Base-by-base conservation (phyloP, 352 stramenopile genomes). In the Pythium vanterpoolii region DNA sequence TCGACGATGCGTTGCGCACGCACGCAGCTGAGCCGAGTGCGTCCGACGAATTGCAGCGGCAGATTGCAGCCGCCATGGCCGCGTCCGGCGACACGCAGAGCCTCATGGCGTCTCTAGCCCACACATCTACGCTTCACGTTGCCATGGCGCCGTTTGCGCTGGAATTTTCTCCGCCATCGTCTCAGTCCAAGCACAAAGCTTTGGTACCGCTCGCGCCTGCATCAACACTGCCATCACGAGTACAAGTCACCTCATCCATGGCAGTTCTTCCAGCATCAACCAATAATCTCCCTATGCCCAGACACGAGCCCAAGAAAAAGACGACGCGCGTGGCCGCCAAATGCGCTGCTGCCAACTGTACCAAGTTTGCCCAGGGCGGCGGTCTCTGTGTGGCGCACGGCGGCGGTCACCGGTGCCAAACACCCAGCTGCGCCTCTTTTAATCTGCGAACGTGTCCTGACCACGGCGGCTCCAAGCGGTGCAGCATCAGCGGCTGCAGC, bases 361-460 rank as follows among this genome's bases (percentile, higher is more conserved):
- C 64, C 40, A 89, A 90, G 58, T 79, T 82, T 44, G 73, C 74
- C 1, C 83, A 91, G 56, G 79, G 68, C 10, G 79, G 81, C 55
- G 79, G 80, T 0, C 62, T 89, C 5, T 92, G 82, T 34, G 78
- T 92, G 48, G 59, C 60, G 23, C 82, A 92, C 56, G 81, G 81
- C 8, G 81, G 79, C 5, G 81, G 81, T 24, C 82, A 87, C 52
- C 77, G 77, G 51, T 93, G 84, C 56, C 77, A 89, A 50, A 86
- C 77, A 27, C 73, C 79, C 7, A 87, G 85, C 40, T 93, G 84
- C 40, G 69, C 75, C 23, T 85, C 82, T 49, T 89, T 77, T 52
- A 86, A 87, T 48, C 53, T 84, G 39, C 82, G 83, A 27, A 88
- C 79, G 45, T 93, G 84, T 59, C 78, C 82, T 21, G 77, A 89